Evolutionary conservation across 75 land plant species (phyloP).

Genomic region (Selaginella tamariscina): DNA sequence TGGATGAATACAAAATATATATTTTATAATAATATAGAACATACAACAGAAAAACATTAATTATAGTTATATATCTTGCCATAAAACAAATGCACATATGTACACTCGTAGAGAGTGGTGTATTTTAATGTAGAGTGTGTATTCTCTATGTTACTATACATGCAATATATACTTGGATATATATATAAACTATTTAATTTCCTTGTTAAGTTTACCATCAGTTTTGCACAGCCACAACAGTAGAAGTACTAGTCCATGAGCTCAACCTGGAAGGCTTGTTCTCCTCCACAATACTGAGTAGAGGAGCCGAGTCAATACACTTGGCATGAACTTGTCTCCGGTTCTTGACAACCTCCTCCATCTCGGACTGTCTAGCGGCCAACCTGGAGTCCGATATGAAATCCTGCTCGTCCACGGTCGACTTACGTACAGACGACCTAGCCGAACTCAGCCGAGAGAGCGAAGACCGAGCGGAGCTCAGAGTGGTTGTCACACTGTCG

Average conservation of each 20-base stretch:
- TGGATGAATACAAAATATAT: no score
- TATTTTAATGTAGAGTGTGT: no score
- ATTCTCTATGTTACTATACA: no score
- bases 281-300: neutral
- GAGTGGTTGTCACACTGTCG: constrained; percentile 7
- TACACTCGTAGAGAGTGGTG: no score
- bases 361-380: neutral
- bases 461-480: constrained; percentile 8
- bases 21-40: no score
- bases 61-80: no score
- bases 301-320: neutral
- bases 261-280: neutral
- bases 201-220: neutral
- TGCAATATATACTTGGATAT: no score
- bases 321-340: neutral
- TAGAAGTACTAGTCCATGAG: neutral
- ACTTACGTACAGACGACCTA: neutral
- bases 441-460: constrained; percentile 6
- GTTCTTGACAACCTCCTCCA: neutral
- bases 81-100: no score
- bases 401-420: neutral
- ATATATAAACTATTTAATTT: no score
- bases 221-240: neutral
- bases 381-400: neutral
- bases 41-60: no score